phyloP scores from a whole-genome alignment of 768 basidiomycete genomes.

The Basidioascus undulatus region DNA sequence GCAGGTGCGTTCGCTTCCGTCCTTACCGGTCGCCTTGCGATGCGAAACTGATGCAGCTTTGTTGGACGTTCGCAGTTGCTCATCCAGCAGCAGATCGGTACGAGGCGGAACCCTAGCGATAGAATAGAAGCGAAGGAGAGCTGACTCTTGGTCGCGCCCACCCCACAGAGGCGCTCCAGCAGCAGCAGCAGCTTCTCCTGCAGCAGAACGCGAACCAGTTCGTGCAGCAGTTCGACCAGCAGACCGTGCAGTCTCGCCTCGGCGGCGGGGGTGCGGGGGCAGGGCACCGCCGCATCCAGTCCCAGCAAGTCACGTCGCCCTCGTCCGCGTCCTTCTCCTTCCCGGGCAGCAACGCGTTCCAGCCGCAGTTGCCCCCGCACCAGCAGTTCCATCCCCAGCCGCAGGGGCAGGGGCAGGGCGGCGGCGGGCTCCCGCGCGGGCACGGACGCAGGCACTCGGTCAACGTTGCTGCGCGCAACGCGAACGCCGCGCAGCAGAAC shows the following conservation, averaged over 20 bases:
- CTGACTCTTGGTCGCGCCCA: no score
- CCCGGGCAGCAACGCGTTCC: slow-evolving; percentile 17
- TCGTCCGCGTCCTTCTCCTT: slow-evolving; percentile 3
- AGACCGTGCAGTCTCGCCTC: neutral
- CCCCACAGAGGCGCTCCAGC: slow-evolving; percentile 18
- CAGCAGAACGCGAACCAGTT: slow-evolving; percentile 7
- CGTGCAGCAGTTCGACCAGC: neutral
- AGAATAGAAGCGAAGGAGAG: no score
- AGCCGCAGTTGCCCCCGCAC: slow-evolving; percentile 9
- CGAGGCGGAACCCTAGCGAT: no score
- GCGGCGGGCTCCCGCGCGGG: slow-evolving; percentile 19
- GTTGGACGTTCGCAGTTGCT: slow-evolving; percentile 11
- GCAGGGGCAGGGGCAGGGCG: slow-evolving; percentile 35
- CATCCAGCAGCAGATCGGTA: slow-evolving; percentile 19
- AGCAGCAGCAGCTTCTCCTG: slow-evolving; percentile 17
- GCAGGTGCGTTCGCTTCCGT: no score
- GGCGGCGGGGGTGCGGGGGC: slow-evolving; percentile 7
- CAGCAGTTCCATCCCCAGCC: slow-evolving; percentile 20
- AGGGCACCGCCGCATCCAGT: slow-evolving; percentile 62
- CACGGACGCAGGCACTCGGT: slow-evolving; percentile 79
- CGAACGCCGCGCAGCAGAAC: slow-evolving; percentile 17
- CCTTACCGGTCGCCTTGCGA: no score
- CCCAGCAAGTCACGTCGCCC: slow-evolving; percentile 29
- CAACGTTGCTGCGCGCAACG: slow-evolving; percentile 54
- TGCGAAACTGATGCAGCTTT: no score